Conservation (phyloP, 768 basidiomycete species). For the Boletus patriciae region DNA sequence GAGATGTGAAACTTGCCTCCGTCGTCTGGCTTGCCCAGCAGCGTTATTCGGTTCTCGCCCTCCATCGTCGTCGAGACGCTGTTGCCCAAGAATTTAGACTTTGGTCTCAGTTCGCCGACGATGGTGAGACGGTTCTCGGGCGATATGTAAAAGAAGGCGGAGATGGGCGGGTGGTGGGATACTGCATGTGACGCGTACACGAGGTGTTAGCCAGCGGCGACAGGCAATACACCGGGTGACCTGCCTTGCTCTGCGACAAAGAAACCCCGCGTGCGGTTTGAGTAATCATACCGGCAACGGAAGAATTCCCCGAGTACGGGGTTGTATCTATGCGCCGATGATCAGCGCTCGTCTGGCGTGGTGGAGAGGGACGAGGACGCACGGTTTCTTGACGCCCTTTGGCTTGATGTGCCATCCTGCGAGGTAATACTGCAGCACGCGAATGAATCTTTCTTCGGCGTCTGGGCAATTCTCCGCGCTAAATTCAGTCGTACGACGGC, state of each 20-base stretch:
- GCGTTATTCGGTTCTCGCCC: constrained; percentile 84
- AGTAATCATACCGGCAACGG: constrained; percentile 91
- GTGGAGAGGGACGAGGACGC: constrained; percentile 33
- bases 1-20: constrained; percentile 60
- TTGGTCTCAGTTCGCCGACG: constrained; percentile 91
- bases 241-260: constrained; percentile 95
- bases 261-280: constrained; percentile 89
- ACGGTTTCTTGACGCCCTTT: constrained; percentile 99
- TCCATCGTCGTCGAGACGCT: constrained; percentile 96
- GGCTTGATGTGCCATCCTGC: constrained; percentile 99
- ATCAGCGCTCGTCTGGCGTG: constrained; percentile 1
- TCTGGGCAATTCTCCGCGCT: constrained; percentile 81
- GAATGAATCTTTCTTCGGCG: constrained; percentile 87
- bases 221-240: constrained; percentile 5
- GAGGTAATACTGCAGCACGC: constrained; percentile 91
- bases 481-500: constrained; percentile 12
- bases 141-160: constrained; percentile 94
- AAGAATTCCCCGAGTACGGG: constrained; percentile 98
- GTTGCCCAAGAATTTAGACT: constrained; percentile 95
- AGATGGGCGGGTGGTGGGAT: constrained; percentile 92
- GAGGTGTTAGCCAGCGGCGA: constrained; percentile 6
- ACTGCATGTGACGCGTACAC: constrained; percentile 46
- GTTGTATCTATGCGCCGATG: constrained; percentile 67
- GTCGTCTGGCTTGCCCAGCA: constrained; percentile 82
- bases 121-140: constrained; percentile 86